Conservation (phyloP, 192 early-diverging fungal genomes). For the Jimgerdemannia flammicorona region DNA sequence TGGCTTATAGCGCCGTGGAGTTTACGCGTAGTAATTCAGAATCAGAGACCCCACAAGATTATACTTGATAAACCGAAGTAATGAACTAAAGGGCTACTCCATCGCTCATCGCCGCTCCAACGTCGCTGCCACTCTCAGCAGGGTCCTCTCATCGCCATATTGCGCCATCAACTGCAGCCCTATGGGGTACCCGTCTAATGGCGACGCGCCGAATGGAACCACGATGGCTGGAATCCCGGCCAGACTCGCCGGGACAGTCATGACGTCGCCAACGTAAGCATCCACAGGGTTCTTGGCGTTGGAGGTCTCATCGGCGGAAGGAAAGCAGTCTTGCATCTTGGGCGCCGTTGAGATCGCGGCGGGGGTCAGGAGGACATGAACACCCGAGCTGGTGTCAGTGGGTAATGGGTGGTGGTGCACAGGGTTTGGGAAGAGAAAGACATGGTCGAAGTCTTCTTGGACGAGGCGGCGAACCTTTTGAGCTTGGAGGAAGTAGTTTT, state of each 20-base stretch:
- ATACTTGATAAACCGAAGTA: too few relatives aligned
- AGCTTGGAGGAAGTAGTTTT: constrained; percentile 71
- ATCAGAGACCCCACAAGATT: too few relatives aligned
- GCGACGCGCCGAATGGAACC: too few relatives aligned
- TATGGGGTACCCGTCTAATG: constrained; percentile 47
- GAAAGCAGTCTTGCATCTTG: constrained; percentile 26
- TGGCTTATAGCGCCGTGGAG: too few relatives aligned
- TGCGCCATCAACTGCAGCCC: constrained; percentile 86
- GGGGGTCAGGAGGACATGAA: constrained; percentile 82
- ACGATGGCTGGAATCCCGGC: too few relatives aligned
- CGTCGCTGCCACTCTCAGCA: too few relatives aligned
- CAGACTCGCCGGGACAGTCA: too few relatives aligned
- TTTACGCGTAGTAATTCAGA: too few relatives aligned
- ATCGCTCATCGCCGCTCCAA: too few relatives aligned
- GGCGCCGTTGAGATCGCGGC: constrained; percentile 75
- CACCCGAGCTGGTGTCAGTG: constrained; percentile 15
- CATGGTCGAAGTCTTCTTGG: constrained; percentile 70
- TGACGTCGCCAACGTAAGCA: constrained; percentile 12
- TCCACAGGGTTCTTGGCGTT: constrained; percentile 38
- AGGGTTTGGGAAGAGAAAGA: constrained; percentile 68
- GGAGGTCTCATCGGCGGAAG: constrained; percentile 19
- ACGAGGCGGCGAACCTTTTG: constrained; percentile 79
- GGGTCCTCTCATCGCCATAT: constrained; percentile 43
- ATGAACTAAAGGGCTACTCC: too few relatives aligned
- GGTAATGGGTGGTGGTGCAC: constrained; percentile 17